Evolutionary conservation across 2,329 filamentous ascomycete species (phyloP).

Genomic region (Pyrenochaeta sp.): DNA sequence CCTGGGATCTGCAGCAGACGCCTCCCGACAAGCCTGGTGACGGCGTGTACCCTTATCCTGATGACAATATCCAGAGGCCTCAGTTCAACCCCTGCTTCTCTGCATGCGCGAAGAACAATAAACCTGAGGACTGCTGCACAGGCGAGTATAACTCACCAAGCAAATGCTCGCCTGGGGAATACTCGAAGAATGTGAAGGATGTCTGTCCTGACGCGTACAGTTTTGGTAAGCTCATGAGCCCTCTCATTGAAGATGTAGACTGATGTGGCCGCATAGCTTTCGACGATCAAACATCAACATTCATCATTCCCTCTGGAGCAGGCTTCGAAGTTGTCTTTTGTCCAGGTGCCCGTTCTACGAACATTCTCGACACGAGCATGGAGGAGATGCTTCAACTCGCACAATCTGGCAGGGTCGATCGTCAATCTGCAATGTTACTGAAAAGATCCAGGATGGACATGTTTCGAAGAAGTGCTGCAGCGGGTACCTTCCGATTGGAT

Average conservation of each 20-base stretch:
- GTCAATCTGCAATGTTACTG: conserved; percentile 29
- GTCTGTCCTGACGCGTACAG: conserved; percentile 87
- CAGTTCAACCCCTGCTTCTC: conserved; percentile 80
- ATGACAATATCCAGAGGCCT: conserved; percentile 74
- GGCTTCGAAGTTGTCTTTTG: conserved; percentile 84
- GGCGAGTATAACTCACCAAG: conserved; percentile 70
- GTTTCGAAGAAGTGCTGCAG: conserved; percentile 26
- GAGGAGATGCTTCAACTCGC: conserved; percentile 44
- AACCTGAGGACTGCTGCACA: conserved; percentile 76
- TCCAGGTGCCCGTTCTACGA: conserved; percentile 63
- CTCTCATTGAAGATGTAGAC: conserved; percentile 1
- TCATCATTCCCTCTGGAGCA: conserved; percentile 68
- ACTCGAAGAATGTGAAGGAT: conserved; percentile 73
- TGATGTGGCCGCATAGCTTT: conserved; percentile 51
- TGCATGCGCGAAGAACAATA: conserved; percentile 74
- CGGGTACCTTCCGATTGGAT: background rate
- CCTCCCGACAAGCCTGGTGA: conserved; percentile 74
- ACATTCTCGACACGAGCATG: conserved; percentile 52
- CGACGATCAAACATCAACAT: conserved; percentile 64
- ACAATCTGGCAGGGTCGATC: conserved; percentile 38
- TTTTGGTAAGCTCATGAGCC: conserved; percentile 64
- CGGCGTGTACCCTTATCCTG: conserved; percentile 81
- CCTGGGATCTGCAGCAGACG: conserved; percentile 76
- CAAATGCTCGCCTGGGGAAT: conserved; percentile 71
- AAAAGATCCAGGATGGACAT: conserved; percentile 22